Base-by-base conservation (phyloP, 1,284 basidiomycete genomes). In the Trichosporon faecale region DNA sequence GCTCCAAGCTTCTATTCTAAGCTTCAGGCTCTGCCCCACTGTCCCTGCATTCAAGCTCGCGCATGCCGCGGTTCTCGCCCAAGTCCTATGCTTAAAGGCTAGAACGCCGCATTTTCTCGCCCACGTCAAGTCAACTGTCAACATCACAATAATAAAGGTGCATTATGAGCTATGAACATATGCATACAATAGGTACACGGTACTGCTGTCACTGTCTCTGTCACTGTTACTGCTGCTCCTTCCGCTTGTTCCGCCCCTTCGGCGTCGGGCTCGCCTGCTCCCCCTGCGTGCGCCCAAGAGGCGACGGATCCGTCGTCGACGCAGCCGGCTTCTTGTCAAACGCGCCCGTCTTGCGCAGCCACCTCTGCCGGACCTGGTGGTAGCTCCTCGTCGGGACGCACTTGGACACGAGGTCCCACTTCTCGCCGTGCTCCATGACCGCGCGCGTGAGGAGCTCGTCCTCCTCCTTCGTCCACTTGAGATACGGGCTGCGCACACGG, bases 391-490 rank as follows among this genome's bases (percentile, higher is more conserved):
- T 83, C 0, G 80, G 80, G 0, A 83, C 82, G 40, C 80, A 80
- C 71, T 83, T 83, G 66, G 73, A 75, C 35, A 83, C 82, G 29
- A 82, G 70, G 73, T 83, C 82, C 82, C 82, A 83, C 69, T 83
- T 83, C 66, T 83, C 80, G 9, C 82, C 82, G 66, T 83, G 80
- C 31, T 80, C 73, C 64, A 80, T 80, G 9, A 83, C 80, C 1
- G 82, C 82, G 27, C 81, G 70, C 14, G 82, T 79, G 1, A 83
- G 75, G 11, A 83, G 76, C 70, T 82, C 82, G 64, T 83, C 82
- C 80, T 83, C 81, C 66, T 83, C 81, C 29, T 78, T 76, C 3
- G 81, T 81, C 81, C 81, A 83, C 68, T 83, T 83, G 27, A 83
- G 72, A 69, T 83, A 83, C 2, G 81, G 80, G 27, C 76, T 77